Conservation (phyloP, 139 green algal species). For the Spirogloea muscicola region DNA sequence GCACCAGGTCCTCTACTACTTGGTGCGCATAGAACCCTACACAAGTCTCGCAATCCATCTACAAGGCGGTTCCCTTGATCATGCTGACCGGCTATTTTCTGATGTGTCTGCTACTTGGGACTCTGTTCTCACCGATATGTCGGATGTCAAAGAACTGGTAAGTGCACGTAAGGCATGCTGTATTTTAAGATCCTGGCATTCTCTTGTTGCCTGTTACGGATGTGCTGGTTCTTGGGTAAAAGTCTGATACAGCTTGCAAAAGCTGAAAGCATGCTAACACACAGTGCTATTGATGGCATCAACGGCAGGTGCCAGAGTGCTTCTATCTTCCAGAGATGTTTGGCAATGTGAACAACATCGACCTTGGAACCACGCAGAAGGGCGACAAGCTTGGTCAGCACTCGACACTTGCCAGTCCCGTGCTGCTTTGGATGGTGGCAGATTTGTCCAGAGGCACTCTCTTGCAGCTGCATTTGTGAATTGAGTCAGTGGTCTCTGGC, state of each 20-base stretch:
- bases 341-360: slow-evolving; percentile 49
- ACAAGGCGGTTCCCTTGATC: slow-evolving; percentile 56
- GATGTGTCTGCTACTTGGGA: slow-evolving; percentile 47
- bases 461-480: not conserved
- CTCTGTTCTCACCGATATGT: slow-evolving; percentile 41
- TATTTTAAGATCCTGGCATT: too few species aligned
- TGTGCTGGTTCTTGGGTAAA: too few species aligned
- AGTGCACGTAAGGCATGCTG: too few species aligned
- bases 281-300: too few species aligned
- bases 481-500: too few species aligned
- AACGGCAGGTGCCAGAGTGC: slow-evolving; percentile 79
- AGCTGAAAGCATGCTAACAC: too few species aligned
- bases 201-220: too few species aligned
- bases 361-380: slow-evolving; percentile 42
- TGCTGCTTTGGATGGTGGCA: slow-evolving; percentile 4
- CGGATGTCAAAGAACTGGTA: slow-evolving; percentile 97
- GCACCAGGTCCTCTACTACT: slow-evolving; percentile 53
- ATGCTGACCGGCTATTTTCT: slow-evolving; percentile 53
- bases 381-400: slow-evolving; percentile 21
- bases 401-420: not conserved
- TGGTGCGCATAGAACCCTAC: slow-evolving; percentile 56
- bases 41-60: slow-evolving; percentile 39
- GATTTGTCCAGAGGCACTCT: not conserved
- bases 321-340: slow-evolving; percentile 64
- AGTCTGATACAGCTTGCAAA: too few species aligned